A percentile compares a stretch with the other conserved stretches of the same genome.
Evolutionary conservation across 176 grass and related monocot species (phyloP).

Genomic region (Secale cereale): DNA sequence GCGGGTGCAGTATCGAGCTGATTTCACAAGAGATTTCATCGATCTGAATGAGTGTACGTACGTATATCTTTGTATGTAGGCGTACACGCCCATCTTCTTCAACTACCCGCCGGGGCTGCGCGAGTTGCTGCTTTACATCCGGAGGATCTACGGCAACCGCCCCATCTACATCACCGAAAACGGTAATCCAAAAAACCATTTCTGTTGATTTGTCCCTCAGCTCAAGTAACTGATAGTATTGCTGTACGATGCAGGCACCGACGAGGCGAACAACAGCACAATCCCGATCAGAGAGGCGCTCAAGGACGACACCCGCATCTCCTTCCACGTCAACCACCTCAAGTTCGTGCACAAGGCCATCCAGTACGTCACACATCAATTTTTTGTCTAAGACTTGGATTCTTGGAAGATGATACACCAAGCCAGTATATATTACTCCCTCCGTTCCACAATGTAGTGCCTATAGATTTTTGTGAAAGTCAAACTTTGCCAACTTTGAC

Average conservation of each 20-base stretch:
- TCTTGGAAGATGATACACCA: too few species aligned
- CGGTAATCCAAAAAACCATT: not conserved
- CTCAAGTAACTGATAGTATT: not conserved
- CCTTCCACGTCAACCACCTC: slow-evolving; percentile 42
- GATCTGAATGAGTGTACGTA: not conserved
- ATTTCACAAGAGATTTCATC: not conserved
- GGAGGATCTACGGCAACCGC: slow-evolving; percentile 25
- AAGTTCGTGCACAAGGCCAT: slow-evolving; percentile 38
- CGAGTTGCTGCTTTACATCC: slow-evolving; percentile 30
- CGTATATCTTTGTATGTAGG: not conserved
- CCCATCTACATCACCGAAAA: slow-evolving; percentile 51
- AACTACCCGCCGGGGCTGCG: slow-evolving; percentile 46
- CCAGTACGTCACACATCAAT: slow-evolving; percentile 14
- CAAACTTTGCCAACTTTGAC: too few species aligned
- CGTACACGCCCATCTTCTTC: slow-evolving; percentile 6
- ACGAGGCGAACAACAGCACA: slow-evolving; percentile 35
- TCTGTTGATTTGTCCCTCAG: not conserved
- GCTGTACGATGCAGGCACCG: not conserved
- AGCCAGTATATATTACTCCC: too few species aligned
- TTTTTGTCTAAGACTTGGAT: too few species aligned
- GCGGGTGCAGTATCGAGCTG: not conserved
- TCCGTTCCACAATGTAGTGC: too few species aligned
- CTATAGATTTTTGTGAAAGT: too few species aligned
- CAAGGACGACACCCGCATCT: slow-evolving; percentile 35
- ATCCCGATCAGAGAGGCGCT: slow-evolving; percentile 34